Evolutionary conservation across 2,329 filamentous ascomycete genomes (phyloP), one percentile per base, ranked within the genome.

Genomic region (Talaromyces pinophilus): DNA sequence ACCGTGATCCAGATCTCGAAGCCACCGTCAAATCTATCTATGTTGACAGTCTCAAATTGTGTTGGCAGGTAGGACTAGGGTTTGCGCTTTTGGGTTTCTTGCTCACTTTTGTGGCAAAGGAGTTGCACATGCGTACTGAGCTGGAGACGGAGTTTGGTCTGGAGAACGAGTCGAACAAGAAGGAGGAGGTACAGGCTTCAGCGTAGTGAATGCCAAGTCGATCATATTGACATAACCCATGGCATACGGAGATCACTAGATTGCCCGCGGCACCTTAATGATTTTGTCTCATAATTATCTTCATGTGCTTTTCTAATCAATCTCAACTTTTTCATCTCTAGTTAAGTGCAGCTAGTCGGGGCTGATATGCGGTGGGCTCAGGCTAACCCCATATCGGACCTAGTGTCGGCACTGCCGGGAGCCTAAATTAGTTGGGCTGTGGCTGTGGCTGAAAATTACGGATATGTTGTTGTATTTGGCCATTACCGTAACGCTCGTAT

Each of bases 91-190:
- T 55, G 5, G 61, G 55, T 1, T 33, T 60, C 7, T 6, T 64
- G 22, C 17, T 60, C 22, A 25, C 30, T 17, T 59, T 64, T 7
- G 2, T 60, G 17, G 30, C 19, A 0, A 59, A 59, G 40, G 52
- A 59, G 55, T 4, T 55, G 28, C 44, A 22, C n/a, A 35, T 38
- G 50, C 50, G 50, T 2, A 55, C 17, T 13, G 50, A 55, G 17
- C 28, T 66, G 15, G 38, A 62, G 10, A 66, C 64, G 3, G 59
- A 66, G 50, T 55, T 55, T 33, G 28, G 50, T 55, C 25, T 54
- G 28, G 50, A 19, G 0, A 44, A 52, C 25, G 44, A 52, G 44
- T 38, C n/a, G 15, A 30, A 10, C 8, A 33, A 54, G 17, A 54
- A 54, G 17, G 28, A n/a, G 50, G 17, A 10, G 5, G 28, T 33